Evolutionary conservation across 345 rosid genomes (phyloP).

Genomic region (Pistacia atlantica): DNA sequence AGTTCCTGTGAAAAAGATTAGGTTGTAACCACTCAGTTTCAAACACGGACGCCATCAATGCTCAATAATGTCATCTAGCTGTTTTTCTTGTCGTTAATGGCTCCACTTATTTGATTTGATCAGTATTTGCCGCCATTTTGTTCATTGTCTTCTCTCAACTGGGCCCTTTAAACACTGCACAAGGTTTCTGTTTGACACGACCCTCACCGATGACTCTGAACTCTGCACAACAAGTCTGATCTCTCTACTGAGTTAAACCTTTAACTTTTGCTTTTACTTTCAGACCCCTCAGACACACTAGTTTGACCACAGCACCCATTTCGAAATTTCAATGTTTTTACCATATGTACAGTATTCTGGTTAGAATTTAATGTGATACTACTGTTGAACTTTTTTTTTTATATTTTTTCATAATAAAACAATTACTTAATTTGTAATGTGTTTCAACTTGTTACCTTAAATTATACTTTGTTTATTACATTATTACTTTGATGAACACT

Average conservation of each 20-base stretch:
- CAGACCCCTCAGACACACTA: conserved; percentile 5
- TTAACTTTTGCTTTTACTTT: conserved; percentile 35
- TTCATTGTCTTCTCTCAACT: conserved; percentile 35
- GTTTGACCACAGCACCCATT: conserved; percentile 48
- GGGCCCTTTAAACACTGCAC: conserved; percentile 26
- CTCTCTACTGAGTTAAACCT: conserved; percentile 25
- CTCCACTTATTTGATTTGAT: conserved; percentile 42
- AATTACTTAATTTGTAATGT: too few species aligned
- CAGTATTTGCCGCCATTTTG: conserved; percentile 87
- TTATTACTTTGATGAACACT: too few species aligned
- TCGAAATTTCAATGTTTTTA: neutral
- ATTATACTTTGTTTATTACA: too few species aligned
- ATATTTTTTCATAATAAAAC: too few species aligned
- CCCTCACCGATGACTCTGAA: conserved; percentile 26
- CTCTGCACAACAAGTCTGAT: conserved; percentile 3
- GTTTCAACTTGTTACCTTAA: too few species aligned
- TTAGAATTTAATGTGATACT: neutral
- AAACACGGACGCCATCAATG: too few species aligned
- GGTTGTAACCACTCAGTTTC: too few species aligned
- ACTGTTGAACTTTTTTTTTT: neutral
- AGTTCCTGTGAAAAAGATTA: too few species aligned
- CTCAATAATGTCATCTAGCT: too few species aligned
- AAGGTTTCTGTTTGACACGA: conserved; percentile 32
- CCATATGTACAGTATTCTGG: conserved; percentile 27
- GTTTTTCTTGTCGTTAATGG: too few species aligned